phyloP scores from a whole-genome alignment of 257 asterid genomes.

The Nicotiana undulata region DNA sequence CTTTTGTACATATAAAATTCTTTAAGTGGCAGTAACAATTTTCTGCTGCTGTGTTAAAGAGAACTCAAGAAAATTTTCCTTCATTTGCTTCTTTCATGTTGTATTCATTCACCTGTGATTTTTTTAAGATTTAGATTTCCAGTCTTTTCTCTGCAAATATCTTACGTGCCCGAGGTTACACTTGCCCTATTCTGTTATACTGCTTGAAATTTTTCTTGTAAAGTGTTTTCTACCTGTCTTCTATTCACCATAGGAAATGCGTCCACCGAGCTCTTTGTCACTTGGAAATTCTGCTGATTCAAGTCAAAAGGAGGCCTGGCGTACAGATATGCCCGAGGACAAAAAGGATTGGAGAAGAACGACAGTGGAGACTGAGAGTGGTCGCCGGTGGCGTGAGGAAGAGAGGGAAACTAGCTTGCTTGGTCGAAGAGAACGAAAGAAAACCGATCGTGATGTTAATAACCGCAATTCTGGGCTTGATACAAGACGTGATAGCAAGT shows the following conservation, averaged over 20 bases:
- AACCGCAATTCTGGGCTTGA: slow-evolving; percentile 69
- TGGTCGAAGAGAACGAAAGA: slow-evolving; percentile 89
- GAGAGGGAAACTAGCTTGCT: slow-evolving; percentile 99
- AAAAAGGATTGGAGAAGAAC: slow-evolving; percentile 77
- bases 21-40: neutral
- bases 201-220: neutral
- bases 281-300: slow-evolving; percentile 73
- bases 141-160: neutral
- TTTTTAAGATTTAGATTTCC: neutral
- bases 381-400: slow-evolving; percentile 99
- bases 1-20: neutral
- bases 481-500: slow-evolving; percentile 81
- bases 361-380: slow-evolving; percentile 61
- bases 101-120: neutral
- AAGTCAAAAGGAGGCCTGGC: slow-evolving; percentile 81
- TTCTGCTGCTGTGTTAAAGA: neutral
- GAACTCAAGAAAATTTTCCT: neutral
- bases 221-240: neutral
- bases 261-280: slow-evolving; percentile 78
- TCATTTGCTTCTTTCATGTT: neutral
- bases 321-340: slow-evolving; percentile 66
- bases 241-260: slow-evolving; percentile 47
- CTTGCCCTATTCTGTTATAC: neutral
- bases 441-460: slow-evolving; percentile 73
- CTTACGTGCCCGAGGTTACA: neutral